Percentiles rank a stretch among this genome's conserved stretches.
Evolutionary conservation across 2,329 filamentous ascomycete genomes (phyloP).

Genomic region (Beauveria sp.): DNA sequence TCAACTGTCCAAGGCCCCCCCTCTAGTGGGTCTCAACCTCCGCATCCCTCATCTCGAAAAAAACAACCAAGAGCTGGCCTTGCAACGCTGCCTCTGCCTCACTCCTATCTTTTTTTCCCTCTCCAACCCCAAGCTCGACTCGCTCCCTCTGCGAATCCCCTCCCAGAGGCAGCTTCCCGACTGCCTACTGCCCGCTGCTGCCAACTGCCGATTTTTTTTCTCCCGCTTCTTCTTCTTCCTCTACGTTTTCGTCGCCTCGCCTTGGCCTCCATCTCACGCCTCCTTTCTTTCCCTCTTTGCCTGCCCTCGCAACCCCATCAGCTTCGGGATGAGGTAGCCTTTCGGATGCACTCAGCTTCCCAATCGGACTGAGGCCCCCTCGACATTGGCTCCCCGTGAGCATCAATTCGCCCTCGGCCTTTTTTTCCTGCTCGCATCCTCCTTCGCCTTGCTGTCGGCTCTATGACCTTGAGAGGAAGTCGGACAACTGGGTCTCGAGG

Average conservation of each 20-base stretch:
- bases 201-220: neutral
- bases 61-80: slow-evolving; percentile 10
- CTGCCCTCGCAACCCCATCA: slow-evolving; percentile 8
- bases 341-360: slow-evolving; percentile 50
- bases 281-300: slow-evolving; percentile 1
- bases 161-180: slow-evolving; percentile 3
- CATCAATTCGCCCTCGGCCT: neutral
- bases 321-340: slow-evolving; percentile 51
- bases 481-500: slow-evolving; percentile 52
- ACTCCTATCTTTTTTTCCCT: slow-evolving; percentile 7
- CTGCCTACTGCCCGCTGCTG: neutral
- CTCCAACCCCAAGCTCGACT: slow-evolving; percentile 10
- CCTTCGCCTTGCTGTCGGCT: slow-evolving; percentile 18
- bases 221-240: neutral
- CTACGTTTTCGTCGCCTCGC: neutral
- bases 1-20: neutral
- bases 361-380: slow-evolving; percentile 47
- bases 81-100: slow-evolving; percentile 4
- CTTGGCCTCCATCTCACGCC: neutral
- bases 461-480: slow-evolving; percentile 39
- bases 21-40: slow-evolving; percentile 12
- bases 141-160: slow-evolving; percentile 2
- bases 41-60: slow-evolving; percentile 14
- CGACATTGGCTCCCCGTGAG: slow-evolving; percentile 11
- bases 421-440: neutral